Percentiles rank a stretch among this genome's conserved stretches.
These are phyloP conservation scores for Filobasidium wieringae DNA, from an alignment of 768 basidiomycete genomes.

Conservation along the genomic window DNA sequence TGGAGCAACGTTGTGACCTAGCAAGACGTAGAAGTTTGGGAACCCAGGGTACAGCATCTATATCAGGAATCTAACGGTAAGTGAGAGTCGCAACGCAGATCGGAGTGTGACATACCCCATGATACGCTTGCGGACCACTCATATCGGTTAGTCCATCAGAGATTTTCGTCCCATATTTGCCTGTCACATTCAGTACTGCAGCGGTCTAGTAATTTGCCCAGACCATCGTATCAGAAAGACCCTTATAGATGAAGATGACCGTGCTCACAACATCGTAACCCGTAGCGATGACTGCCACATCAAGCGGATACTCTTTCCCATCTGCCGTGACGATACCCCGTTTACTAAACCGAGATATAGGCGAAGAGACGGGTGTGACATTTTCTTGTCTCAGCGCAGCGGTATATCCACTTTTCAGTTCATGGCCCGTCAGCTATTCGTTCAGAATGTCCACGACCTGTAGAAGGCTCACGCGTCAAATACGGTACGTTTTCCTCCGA, in stretches of 20 bases:
- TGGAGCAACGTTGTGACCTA: constrained; percentile 18
- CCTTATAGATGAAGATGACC: neutral
- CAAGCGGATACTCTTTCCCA: constrained; percentile 9
- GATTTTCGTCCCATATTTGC: constrained; percentile 4
- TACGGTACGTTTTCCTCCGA: constrained; percentile 16
- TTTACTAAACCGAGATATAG: constrained; percentile 5
- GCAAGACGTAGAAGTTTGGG: constrained; percentile 14
- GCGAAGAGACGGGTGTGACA: constrained; percentile 13
- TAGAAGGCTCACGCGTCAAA: constrained; percentile 15
- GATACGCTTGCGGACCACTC: constrained; percentile 9
- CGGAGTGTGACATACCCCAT: constrained; percentile 7
- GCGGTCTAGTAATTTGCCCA: too few relatives aligned
- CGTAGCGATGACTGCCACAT: constrained; percentile 19
- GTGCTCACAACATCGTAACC: constrained; percentile 17
- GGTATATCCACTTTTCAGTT: too few relatives aligned
- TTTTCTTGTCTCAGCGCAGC: constrained; percentile 16
- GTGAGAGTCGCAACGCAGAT: neutral
- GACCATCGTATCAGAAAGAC: neutral
- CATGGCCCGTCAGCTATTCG: too few relatives aligned
- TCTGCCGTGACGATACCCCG: constrained; percentile 8
- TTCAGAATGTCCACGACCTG: too few relatives aligned
- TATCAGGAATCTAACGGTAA: neutral
- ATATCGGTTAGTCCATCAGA: neutral
- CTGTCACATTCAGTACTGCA: constrained; percentile 10
- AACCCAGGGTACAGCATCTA: constrained; percentile 15